Conservation (phyloP, 331 rosid genomes). For the Quercus lobata region DNA sequence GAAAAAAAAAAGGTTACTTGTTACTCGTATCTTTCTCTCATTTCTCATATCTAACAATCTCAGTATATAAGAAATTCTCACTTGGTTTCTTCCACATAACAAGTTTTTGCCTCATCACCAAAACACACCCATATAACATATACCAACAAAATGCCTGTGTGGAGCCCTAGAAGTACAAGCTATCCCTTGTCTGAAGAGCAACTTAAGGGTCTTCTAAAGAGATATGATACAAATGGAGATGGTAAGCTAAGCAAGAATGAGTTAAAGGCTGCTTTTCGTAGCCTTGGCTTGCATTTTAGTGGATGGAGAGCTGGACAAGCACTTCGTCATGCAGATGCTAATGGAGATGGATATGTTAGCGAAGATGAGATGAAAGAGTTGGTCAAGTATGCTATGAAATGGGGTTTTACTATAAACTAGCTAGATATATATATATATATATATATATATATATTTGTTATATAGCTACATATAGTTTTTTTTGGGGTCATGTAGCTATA, state of each 20-base stretch:
- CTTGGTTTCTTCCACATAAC: no score
- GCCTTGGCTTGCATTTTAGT: neutral
- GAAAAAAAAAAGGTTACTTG: no score
- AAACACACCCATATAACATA: neutral
- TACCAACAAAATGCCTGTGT: neutral
- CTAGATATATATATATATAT: no score
- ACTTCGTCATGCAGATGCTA: neutral
- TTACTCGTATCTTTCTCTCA: no score
- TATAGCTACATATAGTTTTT: no score
- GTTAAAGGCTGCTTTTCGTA: neutral
- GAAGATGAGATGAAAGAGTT: neutral
- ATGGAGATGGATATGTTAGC: neutral
- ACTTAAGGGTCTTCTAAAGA: neutral
- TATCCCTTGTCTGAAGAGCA: neutral
- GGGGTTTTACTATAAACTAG: neutral
- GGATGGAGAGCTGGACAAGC: neutral
- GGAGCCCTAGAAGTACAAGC: neutral
- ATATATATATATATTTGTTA: no score
- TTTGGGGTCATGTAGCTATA: no score
- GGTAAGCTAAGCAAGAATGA: neutral
- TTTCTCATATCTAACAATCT: no score
- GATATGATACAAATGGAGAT: neutral
- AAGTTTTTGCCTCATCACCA: neutral
- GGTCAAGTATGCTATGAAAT: neutral
- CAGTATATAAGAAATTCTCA: no score